Conservation (phyloP, 2,329 filamentous ascomycete genomes). For the Verticillium isaacii region DNA sequence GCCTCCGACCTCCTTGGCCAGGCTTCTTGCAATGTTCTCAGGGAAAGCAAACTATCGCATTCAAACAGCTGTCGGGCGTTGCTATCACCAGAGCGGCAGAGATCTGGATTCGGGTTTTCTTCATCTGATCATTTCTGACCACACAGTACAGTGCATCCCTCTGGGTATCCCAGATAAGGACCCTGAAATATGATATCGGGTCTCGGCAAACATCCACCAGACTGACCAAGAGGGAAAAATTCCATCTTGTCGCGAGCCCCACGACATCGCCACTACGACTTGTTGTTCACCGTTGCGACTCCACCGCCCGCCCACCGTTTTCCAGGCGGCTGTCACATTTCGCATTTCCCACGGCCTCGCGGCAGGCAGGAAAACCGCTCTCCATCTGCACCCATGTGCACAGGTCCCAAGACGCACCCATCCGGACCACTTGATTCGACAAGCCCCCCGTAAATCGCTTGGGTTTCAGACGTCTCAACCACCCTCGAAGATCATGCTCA, state of each 20-base stretch:
- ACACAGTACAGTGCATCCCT: background rate
- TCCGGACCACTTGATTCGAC: too few species aligned
- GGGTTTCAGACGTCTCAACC: background rate
- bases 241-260: background rate
- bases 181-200: background rate
- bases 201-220: background rate
- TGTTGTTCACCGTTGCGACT: background rate
- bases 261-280: background rate
- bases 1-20: background rate
- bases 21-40: background rate
- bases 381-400: background rate
- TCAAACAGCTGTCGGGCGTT: background rate
- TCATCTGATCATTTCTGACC: background rate
- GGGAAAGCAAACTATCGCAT: background rate
- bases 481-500: background rate
- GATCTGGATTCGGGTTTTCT: background rate
- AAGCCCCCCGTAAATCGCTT: background rate
- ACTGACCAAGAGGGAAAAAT: background rate
- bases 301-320: background rate
- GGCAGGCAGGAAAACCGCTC: background rate
- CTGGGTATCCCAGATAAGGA: background rate
- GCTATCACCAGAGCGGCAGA: background rate
- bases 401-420: too few species aligned
- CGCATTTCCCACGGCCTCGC: background rate
- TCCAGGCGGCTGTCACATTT: background rate